Base-by-base conservation (phyloP, 768 basidiomycete genomes). In the Paxillus ammoniavirescens region DNA sequence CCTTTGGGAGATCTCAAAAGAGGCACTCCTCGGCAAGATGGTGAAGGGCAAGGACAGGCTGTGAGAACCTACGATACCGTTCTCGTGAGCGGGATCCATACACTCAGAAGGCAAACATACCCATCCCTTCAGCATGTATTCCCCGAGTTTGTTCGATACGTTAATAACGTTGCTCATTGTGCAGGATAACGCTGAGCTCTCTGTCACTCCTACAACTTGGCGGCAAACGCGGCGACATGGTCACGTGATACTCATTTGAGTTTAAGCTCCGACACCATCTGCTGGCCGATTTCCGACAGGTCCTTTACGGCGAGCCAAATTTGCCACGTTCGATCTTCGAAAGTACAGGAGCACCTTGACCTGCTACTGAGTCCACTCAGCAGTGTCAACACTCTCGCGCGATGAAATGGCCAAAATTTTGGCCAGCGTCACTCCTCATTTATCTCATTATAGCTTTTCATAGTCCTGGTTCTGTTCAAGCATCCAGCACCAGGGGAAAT, bases 101-200 rank as follows among this genome's bases (percentile, higher is more conserved):
- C 17, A 40, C 12, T 35, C 26, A 33, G 49, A 9, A 1, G 38
- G 15, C 21, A 35, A 6, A 64, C 75, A 55, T 54, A 88, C 89
- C 88, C 88, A 90, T 60, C 89, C 89, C 67, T 81, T 83, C 58
- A 90, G 72, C 82, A 92, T 83, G 56, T 81, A 86, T 57, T 85
- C 80, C 5, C 87, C 87, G 14, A 91, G 76, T 37, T 72, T 78
- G 54, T 71, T 70, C n/a, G 89, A 82, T 9, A 87, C 77, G 61
- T 86, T 79, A 38, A 75, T 67, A 41, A 83, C 70, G 26, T 72
- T 76, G 37, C 73, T 72, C 84, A 86, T 86, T 28, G 23, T 49
- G 56, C 23, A 50, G 52, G 37, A 48, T 48, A 26, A 17, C 15
- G 28, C 26, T 52, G 42, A 45, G 37, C 47, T 46, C 47, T 46